phyloP scores from a whole-genome alignment of 441 rosid species.

The Raphanus hybrid region DNA sequence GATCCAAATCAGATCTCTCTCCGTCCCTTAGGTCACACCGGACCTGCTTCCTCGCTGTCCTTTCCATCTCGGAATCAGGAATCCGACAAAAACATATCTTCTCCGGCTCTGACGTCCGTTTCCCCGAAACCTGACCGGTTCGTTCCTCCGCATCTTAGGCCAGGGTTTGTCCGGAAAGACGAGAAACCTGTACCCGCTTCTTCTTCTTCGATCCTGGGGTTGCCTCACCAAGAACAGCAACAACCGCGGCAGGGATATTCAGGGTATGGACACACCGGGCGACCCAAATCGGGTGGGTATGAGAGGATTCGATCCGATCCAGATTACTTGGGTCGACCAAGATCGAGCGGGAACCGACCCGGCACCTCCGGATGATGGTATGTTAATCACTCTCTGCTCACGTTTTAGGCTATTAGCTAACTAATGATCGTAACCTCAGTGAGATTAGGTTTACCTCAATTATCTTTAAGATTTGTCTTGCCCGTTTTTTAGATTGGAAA shows the following conservation, averaged over 20 bases:
- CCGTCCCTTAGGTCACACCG: slow-evolving; percentile 70
- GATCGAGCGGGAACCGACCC: slow-evolving; percentile 66
- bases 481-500: too few species aligned
- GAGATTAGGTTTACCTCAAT: too few species aligned
- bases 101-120: slow-evolving; percentile 27
- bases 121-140: slow-evolving; percentile 54
- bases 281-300: slow-evolving; percentile 75
- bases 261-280: slow-evolving; percentile 58
- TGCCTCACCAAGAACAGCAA: slow-evolving; percentile 31
- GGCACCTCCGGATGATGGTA: slow-evolving; percentile 78
- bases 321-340: slow-evolving; percentile 50
- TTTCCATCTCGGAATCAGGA: slow-evolving; percentile 44
- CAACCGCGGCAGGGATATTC: slow-evolving; percentile 42
- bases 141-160: slow-evolving; percentile 92
- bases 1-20: slow-evolving; percentile 62
- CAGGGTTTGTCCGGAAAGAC: slow-evolving; percentile 67
- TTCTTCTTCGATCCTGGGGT: slow-evolving; percentile 41
- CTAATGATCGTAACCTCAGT: too few species aligned
- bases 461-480: too few species aligned
- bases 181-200: slow-evolving; percentile 54
- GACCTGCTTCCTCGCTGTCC: slow-evolving; percentile 41
- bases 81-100: slow-evolving; percentile 38
- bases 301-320: slow-evolving; percentile 57
- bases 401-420: background rate
- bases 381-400: slow-evolving; percentile 21